These are phyloP conservation scores for Botryotinia globosa DNA, from an alignment of 2,329 filamentous ascomycete genomes.

Conservation along the genomic window DNA sequence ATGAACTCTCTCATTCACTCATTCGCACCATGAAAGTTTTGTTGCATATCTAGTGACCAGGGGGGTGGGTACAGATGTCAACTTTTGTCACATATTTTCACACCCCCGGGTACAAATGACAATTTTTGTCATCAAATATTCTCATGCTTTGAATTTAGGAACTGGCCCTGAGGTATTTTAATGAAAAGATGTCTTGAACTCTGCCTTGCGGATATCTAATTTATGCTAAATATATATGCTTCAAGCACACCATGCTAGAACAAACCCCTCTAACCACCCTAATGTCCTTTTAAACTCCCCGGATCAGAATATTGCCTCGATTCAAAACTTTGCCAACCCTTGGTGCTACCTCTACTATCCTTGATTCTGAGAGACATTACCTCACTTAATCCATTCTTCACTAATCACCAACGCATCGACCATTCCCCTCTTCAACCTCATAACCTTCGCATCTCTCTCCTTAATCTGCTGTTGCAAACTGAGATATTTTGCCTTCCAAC, in stretches of 20 bases:
- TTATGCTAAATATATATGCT: not conserved
- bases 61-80: not conserved
- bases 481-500: constrained; percentile 54
- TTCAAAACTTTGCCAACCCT: not conserved
- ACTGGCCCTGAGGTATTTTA: not conserved
- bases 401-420: constrained; percentile 39
- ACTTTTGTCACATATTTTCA: not conserved
- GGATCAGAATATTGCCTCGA: not conserved
- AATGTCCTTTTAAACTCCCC: not conserved
- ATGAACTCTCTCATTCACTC: not conserved
- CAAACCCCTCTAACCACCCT: not conserved
- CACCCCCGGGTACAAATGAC: not conserved
- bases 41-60: not conserved
- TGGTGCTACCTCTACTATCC: not conserved
- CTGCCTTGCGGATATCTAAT: not conserved
- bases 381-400: constrained; percentile 17
- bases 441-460: constrained; percentile 54
- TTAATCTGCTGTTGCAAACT: constrained; percentile 59
- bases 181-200: not conserved
- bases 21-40: not conserved
- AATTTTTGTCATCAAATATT: not conserved
- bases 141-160: not conserved
- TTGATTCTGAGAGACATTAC: not conserved
- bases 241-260: not conserved
- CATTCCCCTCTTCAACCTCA: constrained; percentile 45